Evolutionary conservation across 23 red algal genomes (phyloP).

Genomic region (Agarophyton chilense): DNA sequence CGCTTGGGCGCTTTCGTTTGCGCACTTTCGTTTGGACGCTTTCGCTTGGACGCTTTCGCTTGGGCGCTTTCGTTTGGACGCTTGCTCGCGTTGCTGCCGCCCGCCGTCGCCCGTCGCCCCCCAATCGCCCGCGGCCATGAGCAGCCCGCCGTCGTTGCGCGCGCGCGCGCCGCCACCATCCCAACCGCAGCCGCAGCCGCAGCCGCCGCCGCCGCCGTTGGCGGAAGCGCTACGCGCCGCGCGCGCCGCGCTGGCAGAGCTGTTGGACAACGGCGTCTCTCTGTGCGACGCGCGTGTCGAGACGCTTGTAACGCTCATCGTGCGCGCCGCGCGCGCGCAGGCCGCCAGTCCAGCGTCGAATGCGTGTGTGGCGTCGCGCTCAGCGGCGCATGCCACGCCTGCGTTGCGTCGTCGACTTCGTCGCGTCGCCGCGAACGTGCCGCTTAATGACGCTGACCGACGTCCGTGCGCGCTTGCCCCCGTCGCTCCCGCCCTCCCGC

Average conservation of each 20-base stretch:
- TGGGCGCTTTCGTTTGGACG: too few species aligned
- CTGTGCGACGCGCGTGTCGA: conserved; percentile 22
- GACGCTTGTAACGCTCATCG: conserved; percentile 20
- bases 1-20: too few species aligned
- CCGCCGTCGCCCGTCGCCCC: background rate
- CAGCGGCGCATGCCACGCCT: too few species aligned
- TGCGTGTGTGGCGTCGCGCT: too few species aligned
- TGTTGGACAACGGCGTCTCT: conserved; percentile 18
- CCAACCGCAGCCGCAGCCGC: background rate
- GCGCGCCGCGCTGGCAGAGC: background rate
- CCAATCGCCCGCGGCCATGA: background rate
- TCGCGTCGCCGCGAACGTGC: background rate
- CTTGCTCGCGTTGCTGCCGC: too few species aligned
- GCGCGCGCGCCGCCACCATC: background rate
- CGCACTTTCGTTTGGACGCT: too few species aligned
- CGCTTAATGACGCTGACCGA: background rate
- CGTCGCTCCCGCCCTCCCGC: background rate
- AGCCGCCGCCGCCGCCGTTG: background rate
- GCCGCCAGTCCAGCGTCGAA: too few species aligned
- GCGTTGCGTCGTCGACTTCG: background rate
- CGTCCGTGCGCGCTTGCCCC: conserved; percentile 20
- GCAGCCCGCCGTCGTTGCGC: background rate
- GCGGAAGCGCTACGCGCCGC: background rate
- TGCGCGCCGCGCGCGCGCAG: background rate
- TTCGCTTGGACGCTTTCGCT: too few species aligned